These are phyloP conservation scores for Plenodomus biglobosus DNA, from an alignment of 2,329 filamentous ascomycete genomes.

Conservation along the genomic window DNA sequence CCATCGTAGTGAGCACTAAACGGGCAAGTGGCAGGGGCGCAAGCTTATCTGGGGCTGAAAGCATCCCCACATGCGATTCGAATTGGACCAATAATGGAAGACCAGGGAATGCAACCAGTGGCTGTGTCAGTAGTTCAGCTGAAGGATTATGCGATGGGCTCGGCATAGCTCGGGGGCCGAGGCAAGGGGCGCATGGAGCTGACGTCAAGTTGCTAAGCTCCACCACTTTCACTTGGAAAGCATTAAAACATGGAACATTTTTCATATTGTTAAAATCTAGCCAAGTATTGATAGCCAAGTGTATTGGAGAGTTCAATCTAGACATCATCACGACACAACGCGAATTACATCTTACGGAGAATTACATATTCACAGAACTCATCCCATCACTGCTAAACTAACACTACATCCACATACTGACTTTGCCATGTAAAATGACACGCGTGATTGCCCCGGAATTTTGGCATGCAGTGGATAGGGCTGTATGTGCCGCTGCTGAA, in stretches of 20 bases:
- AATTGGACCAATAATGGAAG: neutral
- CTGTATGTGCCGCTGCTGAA: conserved; percentile 9
- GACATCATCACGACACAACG: no score
- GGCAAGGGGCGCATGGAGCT: neutral
- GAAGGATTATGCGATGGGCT: neutral
- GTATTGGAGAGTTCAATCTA: no score
- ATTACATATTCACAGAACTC: no score
- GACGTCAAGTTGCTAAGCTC: neutral
- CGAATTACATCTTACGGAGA: no score
- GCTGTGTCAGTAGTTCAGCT: neutral
- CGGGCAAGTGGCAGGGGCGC: conserved; percentile 3
- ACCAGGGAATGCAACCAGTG: neutral
- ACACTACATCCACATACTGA: no score
- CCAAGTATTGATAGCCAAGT: no score
- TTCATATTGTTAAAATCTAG: no score
- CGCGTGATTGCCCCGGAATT: conserved; percentile 9
- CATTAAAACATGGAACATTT: no score
- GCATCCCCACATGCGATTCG: neutral
- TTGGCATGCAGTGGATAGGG: conserved; percentile 2
- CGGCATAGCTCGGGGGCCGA: neutral
- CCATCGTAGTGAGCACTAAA: neutral
- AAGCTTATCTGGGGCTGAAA: conserved; percentile 4
- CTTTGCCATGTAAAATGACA: no score
- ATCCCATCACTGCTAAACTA: no score
- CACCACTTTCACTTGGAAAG: no score